Evolutionary conservation across 2,329 filamentous ascomycete genomes (phyloP).

Genomic region (Cladosporium sp.): DNA sequence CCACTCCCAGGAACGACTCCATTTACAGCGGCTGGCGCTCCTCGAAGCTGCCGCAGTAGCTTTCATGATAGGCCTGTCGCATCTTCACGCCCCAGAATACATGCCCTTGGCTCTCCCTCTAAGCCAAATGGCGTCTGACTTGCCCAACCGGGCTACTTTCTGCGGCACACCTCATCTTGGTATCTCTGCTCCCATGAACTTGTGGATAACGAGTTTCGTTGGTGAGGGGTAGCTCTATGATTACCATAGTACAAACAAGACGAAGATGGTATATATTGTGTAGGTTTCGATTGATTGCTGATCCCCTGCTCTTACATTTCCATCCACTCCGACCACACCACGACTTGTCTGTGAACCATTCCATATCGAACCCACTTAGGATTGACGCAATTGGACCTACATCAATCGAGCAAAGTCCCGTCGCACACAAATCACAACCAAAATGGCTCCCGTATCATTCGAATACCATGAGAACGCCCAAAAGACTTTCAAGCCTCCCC

Average conservation of each 20-base stretch:
- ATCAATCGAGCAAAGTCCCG: not conserved
- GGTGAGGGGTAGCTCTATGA: slow-evolving; percentile 2
- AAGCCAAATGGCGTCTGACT: not conserved
- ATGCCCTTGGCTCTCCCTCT: not conserved
- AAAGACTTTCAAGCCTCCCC: slow-evolving; percentile 56
- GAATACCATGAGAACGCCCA: slow-evolving; percentile 57
- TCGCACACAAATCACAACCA: not conserved
- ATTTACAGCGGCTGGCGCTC: not conserved
- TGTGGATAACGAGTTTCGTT: not conserved
- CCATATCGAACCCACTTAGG: not conserved
- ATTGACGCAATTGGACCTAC: not conserved
- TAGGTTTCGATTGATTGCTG: not conserved
- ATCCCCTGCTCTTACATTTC: not conserved
- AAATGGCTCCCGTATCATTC: slow-evolving; percentile 32
- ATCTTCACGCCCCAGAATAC: not conserved
- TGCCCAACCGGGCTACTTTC: slow-evolving; percentile 2
- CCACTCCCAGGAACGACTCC: not conserved
- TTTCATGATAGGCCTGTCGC: not conserved
- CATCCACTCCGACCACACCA: not conserved
- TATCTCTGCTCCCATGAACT: not conserved
- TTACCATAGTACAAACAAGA: not conserved
- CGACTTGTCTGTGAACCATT: not conserved
- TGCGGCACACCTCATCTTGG: not conserved
- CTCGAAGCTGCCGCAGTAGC: not conserved
- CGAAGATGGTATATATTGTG: not conserved